These are phyloP conservation scores for Amaranthus cruentus DNA, from an alignment of 148 eudicot genomes.

Conservation along the genomic window DNA sequence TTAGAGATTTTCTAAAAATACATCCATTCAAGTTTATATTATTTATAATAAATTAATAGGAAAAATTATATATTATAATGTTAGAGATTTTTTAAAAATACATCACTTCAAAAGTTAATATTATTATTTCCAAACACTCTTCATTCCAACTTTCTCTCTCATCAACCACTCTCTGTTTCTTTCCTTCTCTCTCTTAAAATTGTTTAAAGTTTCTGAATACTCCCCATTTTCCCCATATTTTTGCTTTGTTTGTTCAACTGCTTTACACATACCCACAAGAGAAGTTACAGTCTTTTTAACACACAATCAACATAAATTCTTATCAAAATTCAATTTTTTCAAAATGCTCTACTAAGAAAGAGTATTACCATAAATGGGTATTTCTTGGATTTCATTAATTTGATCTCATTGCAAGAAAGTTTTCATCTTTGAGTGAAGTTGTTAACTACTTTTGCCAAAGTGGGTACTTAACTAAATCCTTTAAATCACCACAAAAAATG, in stretches of 20 bases:
- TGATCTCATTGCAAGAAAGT: neutral
- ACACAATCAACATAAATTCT: constrained; percentile 3
- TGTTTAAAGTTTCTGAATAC: constrained; percentile 2
- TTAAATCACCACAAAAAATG: constrained; percentile 33
- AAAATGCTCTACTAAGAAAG: neutral
- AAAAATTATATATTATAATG: too few relatives aligned
- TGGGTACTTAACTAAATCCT: constrained; percentile 32
- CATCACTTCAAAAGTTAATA: too few relatives aligned
- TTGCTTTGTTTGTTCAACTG: constrained; percentile 32
- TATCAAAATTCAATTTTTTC: constrained; percentile 14
- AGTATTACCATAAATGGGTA: constrained; percentile 24
- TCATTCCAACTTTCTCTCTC: constrained; percentile 10
- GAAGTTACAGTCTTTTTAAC: constrained; percentile 7
- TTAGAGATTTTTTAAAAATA: too few relatives aligned
- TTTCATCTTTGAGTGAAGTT: neutral
- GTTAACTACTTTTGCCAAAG: constrained; percentile 27
- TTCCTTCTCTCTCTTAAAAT: neutral
- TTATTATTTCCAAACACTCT: constrained; percentile 4
- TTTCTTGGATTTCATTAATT: constrained; percentile 14
- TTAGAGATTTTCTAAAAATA: too few relatives aligned
- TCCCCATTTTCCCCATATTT: neutral
- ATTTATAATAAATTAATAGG: too few relatives aligned
- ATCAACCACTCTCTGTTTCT: constrained; percentile 13
- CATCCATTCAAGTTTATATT: too few relatives aligned
- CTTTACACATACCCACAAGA: constrained; percentile 18